These are phyloP conservation scores for Nicotiana obtusifolia DNA, from an alignment of 257 asterid species.

Conservation along the genomic window DNA sequence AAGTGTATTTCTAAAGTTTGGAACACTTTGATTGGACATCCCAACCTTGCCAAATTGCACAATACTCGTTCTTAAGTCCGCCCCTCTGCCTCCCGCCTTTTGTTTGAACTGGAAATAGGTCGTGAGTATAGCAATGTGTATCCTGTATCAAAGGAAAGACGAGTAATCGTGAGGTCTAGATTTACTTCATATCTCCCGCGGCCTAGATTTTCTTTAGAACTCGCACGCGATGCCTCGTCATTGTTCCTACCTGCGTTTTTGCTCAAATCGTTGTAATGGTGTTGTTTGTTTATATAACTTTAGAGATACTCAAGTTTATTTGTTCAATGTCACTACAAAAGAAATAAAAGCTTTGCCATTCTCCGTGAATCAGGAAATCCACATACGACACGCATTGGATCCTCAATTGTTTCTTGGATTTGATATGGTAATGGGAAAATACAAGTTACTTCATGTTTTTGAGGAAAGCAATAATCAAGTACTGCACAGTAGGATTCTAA, in stretches of 20 bases:
- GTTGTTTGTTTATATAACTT: neutral
- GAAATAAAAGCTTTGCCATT: neutral
- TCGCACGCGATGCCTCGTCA: too few species aligned
- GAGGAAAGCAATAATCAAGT: too few species aligned
- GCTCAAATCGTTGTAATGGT: neutral
- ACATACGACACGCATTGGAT: neutral
- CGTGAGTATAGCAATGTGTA: too few species aligned
- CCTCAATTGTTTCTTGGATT: neutral
- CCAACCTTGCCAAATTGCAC: neutral
- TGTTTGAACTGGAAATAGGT: neutral
- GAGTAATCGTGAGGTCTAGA: too few species aligned
- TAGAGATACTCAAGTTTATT: neutral
- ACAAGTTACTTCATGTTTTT: neutral
- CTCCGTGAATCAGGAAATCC: neutral
- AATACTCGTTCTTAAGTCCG: neutral
- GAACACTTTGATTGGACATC: neutral
- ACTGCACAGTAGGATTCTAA: too few species aligned
- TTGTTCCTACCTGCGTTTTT: neutral
- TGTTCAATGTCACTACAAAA: neutral
- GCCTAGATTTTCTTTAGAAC: too few species aligned
- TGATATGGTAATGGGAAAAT: neutral
- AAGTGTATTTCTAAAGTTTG: neutral
- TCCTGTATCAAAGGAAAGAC: too few species aligned
- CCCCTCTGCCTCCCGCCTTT: neutral
- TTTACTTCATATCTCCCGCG: too few species aligned